Base-by-base conservation (phyloP, 108 stramenopile species). In the Nannochloropsis oceanica region DNA sequence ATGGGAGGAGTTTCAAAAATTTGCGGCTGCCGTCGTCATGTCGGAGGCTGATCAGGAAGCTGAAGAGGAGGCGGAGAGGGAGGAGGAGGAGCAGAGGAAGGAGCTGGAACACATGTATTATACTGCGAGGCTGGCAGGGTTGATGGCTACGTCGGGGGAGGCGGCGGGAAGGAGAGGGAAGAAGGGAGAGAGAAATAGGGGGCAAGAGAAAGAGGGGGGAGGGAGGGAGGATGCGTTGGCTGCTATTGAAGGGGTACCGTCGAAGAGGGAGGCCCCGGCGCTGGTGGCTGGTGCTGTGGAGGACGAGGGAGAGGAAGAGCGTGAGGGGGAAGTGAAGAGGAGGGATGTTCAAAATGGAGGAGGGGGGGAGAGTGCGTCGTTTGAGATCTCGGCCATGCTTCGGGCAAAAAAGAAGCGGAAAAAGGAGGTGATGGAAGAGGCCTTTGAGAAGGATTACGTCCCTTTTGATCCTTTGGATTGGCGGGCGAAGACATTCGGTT, bases 351-450 rank as follows among this genome's bases (percentile, higher is more conserved):
- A 8, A 11, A 44, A 3, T 24, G 25, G 22, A 26, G 59, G 34
- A 34, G 50, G 43, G 12, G 18, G 46, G 26, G 88, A 88, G 44
- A 73, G 80, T n/a, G 88, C 88, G 44, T 85, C 88, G 24, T 46
- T 50, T 25, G 88, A 89, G 44, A 85, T 89, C 73, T 83, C 85
- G n/a, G 46, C 79, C 46, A 89, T 89, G 88, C 88, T 89, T 11
- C 50, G 80, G 59, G 80, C 46, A 18, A 81, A 85, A 18, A 85
- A 82, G 80, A 44, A 81, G n/a, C 81, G 85, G 88, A 85, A 82
- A 44, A 89, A 85, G 22, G 46, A 80, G 83, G 88, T 43, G 83
- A 26, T 44, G 50, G 82, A 85, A 25, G 88, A 85, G 43, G 88
- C 85, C n/a, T 85, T 86, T 42, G 73, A 81, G 34, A 85, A 85